These are phyloP conservation scores for Ophiosphaerella herpotricha DNA, from an alignment of 2,329 filamentous ascomycete genomes.

Conservation along the genomic window DNA sequence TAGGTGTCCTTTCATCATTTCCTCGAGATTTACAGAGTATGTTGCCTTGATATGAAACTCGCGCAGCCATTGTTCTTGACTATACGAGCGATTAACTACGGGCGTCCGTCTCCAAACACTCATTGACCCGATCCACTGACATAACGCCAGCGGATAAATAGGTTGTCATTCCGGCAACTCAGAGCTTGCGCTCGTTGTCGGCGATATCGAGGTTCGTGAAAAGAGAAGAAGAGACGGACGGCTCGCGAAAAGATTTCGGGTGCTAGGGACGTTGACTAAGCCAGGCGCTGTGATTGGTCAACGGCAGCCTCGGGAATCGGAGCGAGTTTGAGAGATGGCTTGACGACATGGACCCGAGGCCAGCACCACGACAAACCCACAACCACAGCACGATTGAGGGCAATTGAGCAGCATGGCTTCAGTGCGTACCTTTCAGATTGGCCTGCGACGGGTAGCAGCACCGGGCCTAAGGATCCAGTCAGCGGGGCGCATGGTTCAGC, in stretches of 20 bases:
- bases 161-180: slow-evolving; percentile 43
- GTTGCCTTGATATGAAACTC: slow-evolving; percentile 62
- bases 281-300: slow-evolving; percentile 33
- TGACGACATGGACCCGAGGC: slow-evolving; percentile 28
- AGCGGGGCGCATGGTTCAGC: slow-evolving; percentile 50
- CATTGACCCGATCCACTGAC: slow-evolving; percentile 42
- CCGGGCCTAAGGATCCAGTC: slow-evolving; percentile 50
- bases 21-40: slow-evolving; percentile 24
- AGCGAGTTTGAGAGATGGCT: slow-evolving; percentile 20
- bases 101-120: slow-evolving; percentile 54
- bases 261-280: slow-evolving; percentile 34
- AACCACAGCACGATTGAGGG: slow-evolving; percentile 14
- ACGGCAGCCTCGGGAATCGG: slow-evolving; percentile 32
- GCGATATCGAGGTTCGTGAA: slow-evolving; percentile 49
- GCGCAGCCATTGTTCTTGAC: slow-evolving; percentile 47
- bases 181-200: slow-evolving; percentile 42
- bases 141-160: slow-evolving; percentile 46
- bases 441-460: slow-evolving; percentile 47
- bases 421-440: slow-evolving; percentile 53
- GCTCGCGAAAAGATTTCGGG: slow-evolving; percentile 42
- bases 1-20: not conserved
- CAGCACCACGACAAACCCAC: slow-evolving; percentile 35
- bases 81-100: slow-evolving; percentile 60
- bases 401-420: slow-evolving; percentile 42
- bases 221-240: slow-evolving; percentile 18